These are phyloP conservation scores for Fomitopsis serialis DNA, from an alignment of 768 basidiomycete genomes.

Conservation along the genomic window DNA sequence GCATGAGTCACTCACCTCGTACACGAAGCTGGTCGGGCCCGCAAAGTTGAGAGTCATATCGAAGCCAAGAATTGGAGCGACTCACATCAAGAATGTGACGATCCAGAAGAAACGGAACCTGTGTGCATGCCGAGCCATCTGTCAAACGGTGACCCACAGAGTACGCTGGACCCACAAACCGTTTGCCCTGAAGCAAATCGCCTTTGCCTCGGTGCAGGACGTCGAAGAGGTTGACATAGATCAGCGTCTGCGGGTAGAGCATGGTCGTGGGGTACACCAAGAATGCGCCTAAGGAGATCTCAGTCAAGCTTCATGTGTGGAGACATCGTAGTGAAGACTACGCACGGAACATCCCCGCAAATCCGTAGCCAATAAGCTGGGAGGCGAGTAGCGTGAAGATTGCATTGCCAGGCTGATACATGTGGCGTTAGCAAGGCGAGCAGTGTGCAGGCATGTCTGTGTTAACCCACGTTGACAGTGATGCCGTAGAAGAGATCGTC, in stretches of 20 bases:
- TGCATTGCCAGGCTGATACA: constrained; percentile 14
- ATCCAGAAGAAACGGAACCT: constrained; percentile 5
- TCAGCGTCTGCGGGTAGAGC: constrained; percentile 2
- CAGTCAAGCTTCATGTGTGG: background rate
- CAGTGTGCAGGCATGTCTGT: no score
- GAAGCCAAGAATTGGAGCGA: background rate
- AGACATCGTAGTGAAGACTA: constrained; percentile 7
- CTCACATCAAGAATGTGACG: background rate
- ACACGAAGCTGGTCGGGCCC: background rate
- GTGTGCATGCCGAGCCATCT: background rate
- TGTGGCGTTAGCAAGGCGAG: no score
- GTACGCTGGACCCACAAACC: background rate
- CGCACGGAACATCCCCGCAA: constrained; percentile 24
- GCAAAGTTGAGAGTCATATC: background rate
- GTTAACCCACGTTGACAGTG: background rate
- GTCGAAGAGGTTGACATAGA: constrained; percentile 2
- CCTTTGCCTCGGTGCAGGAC: constrained; percentile 2
- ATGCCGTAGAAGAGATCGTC: constrained; percentile 3
- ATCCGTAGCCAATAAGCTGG: constrained; percentile 20
- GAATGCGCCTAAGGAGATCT: background rate
- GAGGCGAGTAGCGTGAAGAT: constrained; percentile 23
- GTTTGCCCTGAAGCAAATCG: constrained; percentile 2
- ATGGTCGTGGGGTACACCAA: constrained; percentile 1
- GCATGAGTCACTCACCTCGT: background rate
- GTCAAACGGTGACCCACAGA: background rate